A percentile compares a stretch with the other conserved stretches of the same genome.
These are phyloP conservation scores for Rhamnella rubrinervis DNA, from an alignment of 331 rosid genomes.

Conservation along the genomic window DNA sequence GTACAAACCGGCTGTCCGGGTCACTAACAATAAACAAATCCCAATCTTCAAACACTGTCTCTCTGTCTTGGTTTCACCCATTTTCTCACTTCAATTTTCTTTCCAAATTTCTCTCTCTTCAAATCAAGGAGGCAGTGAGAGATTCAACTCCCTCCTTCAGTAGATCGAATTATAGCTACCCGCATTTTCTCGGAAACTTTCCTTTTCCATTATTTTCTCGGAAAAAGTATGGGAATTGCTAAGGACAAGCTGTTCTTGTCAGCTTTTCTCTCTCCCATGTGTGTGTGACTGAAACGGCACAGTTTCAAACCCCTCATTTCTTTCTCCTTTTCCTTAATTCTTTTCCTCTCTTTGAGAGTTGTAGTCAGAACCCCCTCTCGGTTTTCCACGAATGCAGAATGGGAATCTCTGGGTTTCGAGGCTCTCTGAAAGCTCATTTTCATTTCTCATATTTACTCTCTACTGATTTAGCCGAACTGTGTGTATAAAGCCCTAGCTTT, in stretches of 20 bases:
- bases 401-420: constrained; percentile 56
- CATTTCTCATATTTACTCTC: not conserved
- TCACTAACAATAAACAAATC: constrained; percentile 23
- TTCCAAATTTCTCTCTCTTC: constrained; percentile 8
- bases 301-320: constrained; percentile 17
- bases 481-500: constrained; percentile 50
- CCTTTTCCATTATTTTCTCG: constrained; percentile 22
- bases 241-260: constrained; percentile 33
- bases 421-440: constrained; percentile 41
- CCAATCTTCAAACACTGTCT: constrained; percentile 9
- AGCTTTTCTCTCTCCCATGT: constrained; percentile 46
- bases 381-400: constrained; percentile 44
- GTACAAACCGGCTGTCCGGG: constrained; percentile 30
- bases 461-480: constrained; percentile 16
- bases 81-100: constrained; percentile 11
- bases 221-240: constrained; percentile 30
- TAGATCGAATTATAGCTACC: constrained; percentile 16
- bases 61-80: not conserved
- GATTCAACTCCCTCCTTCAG: not conserved
- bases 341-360: constrained; percentile 2
- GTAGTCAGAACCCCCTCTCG: constrained; percentile 13
- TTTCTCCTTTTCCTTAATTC: not conserved
- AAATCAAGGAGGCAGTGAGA: constrained; percentile 10
- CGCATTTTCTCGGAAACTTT: constrained; percentile 41
- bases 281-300: constrained; percentile 28